Base-by-base conservation (phyloP, 1,139 yeast genomes). In the Kurtzmaniella quercitrusa region DNA sequence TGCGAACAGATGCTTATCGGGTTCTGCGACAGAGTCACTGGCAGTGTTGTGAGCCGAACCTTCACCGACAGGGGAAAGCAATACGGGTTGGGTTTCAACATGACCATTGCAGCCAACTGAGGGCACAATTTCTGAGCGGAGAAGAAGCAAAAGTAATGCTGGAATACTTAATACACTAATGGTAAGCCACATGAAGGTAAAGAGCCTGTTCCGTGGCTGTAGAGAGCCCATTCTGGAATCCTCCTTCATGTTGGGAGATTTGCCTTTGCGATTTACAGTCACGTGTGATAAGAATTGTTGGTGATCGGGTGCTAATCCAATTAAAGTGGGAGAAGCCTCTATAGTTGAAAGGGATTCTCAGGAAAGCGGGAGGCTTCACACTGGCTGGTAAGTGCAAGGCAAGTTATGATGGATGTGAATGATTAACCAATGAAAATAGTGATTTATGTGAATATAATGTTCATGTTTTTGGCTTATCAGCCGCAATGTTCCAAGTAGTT, bases 1-100 rank as follows among this genome's bases (percentile, higher is more conserved):
- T 42, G 56, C 64, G 53, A 68, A 66, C 20, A 2, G 36, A 11
- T 16, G 20, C 9, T 18, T 9, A 5, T 12, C n/a, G 3, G 19
- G 12, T 16, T 14, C 9, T 8, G 15, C 11, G 7, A 17, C 18
- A n/a, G 21, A 11, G n/a, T 23, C 39, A 11, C 15, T 28, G 15
- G 14, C 18, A 12, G 22, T 20, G 15, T n/a, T n/a, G 20, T n/a
- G 16, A 28, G 14, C n/a, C 9, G 12, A 11, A 14, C 30, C 12
- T 26, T 26, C n/a, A 9, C n/a, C 14, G 12, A 11, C n/a, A 9
- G 9, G 9, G 5, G n/a, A 5, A 5, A 9, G 4, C 12, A 9
- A 3, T 14, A 26, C 14, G 40, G 39, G 22, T 12, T 21, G n/a
- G 41, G 26, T 21, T 12, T 11, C 11, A 34, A 19, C 33, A 15